Conservation (phyloP, 2,329 filamentous ascomycete species). For the Lachnellula hyalina region DNA sequence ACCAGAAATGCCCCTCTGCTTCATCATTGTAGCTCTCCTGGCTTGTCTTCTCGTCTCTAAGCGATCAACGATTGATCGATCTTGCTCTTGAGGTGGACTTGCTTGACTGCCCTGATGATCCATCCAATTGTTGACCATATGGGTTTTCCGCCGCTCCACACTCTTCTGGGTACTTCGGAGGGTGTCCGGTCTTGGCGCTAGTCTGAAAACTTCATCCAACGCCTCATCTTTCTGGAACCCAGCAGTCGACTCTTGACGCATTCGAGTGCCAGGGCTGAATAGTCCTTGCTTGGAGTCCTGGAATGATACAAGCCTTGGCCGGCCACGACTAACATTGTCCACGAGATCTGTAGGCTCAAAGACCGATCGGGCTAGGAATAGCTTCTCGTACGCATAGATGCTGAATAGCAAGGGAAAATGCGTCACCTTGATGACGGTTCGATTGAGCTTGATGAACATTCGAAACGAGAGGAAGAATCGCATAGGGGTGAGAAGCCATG, state of each 20-base stretch:
- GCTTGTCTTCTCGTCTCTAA: constrained; percentile 42
- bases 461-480: constrained; percentile 75
- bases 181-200: constrained; percentile 56
- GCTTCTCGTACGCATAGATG: constrained; percentile 83
- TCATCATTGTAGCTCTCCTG: constrained; percentile 21
- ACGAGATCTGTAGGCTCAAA: constrained; percentile 83
- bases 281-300: constrained; percentile 50
- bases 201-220: constrained; percentile 84
- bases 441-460: constrained; percentile 78
- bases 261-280: constrained; percentile 67
- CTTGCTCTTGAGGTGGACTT: constrained; percentile 55
- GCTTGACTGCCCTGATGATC: constrained; percentile 55
- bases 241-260: constrained; percentile 80
- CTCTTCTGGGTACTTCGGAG: constrained; percentile 54
- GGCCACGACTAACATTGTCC: constrained; percentile 57
- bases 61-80: constrained; percentile 51
- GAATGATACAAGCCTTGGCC: constrained; percentile 49
- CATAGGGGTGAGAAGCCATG: constrained; percentile 81
- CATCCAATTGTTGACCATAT: constrained; percentile 89
- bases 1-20: constrained; percentile 37
- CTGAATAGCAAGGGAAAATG: constrained; percentile 83
- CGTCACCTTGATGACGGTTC: constrained; percentile 85
- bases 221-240: constrained; percentile 87
- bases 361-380: constrained; percentile 67
- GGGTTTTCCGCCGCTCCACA: constrained; percentile 65